phyloP scores from a whole-genome alignment of 2,329 filamentous ascomycete genomes.

The Pyrenochaeta sp. region DNA sequence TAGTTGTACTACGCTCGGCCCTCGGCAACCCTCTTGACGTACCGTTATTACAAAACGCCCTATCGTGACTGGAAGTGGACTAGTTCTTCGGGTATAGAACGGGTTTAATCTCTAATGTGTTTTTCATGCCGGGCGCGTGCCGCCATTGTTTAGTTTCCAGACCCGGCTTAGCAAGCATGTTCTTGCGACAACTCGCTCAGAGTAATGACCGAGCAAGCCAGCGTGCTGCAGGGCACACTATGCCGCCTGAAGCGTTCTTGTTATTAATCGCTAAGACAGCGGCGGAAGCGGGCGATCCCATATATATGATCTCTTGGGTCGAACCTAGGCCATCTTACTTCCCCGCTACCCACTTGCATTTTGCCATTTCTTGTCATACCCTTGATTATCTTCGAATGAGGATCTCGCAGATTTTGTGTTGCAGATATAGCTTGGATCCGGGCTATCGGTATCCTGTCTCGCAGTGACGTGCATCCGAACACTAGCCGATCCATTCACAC shows the following conservation, averaged over 20 bases:
- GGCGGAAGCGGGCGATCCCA: neutral
- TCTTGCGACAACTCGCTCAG: slow-evolving; percentile 1
- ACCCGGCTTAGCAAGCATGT: slow-evolving; percentile 5
- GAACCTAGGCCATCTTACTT: neutral
- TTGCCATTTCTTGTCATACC: neutral
- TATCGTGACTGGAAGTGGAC: neutral
- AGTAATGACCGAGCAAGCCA: slow-evolving; percentile 5
- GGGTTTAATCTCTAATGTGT: slow-evolving; percentile 4
- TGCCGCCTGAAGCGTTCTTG: neutral
- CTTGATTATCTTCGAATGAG: neutral
- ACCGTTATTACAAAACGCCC: neutral
- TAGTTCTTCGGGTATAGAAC: slow-evolving; percentile 4
- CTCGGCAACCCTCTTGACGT: neutral
- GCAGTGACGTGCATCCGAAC: neutral
- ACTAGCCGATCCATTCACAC: neutral
- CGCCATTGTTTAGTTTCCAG: slow-evolving; percentile 8
- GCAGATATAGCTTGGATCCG: neutral
- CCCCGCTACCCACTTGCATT: neutral
- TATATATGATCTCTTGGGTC: slow-evolving; percentile 1
- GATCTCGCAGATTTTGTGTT: neutral
- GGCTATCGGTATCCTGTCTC: neutral
- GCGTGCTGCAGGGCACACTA: neutral
- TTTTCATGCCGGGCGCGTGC: slow-evolving; percentile 17
- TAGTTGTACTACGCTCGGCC: neutral
- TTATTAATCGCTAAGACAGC: neutral